phyloP scores from a whole-genome alignment of 495 filamentous ascomycete species.

The Antarctomyces pellizariae region DNA sequence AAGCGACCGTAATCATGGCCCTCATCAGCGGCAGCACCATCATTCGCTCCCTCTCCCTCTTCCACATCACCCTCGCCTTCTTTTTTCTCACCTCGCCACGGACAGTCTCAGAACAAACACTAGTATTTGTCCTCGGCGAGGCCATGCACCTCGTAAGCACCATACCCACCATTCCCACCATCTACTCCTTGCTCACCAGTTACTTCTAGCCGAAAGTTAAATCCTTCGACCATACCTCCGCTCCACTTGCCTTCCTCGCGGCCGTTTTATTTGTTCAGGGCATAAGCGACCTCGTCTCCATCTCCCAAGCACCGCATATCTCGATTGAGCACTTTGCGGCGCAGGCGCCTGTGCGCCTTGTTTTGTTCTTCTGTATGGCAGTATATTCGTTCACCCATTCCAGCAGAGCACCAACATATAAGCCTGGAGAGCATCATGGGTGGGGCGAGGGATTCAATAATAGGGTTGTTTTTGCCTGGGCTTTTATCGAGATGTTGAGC shows the following conservation, averaged over 20 bases:
- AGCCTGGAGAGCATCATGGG: slow-evolving; percentile 5
- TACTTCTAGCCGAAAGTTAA: slow-evolving; percentile 20
- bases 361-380: slow-evolving; percentile 37
- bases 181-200: slow-evolving; percentile 1
- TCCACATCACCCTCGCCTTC: slow-evolving; percentile 59
- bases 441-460: slow-evolving; percentile 46
- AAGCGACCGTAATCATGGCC: slow-evolving; percentile 30
- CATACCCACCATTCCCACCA: slow-evolving; percentile 1
- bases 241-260: slow-evolving; percentile 47
- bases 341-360: slow-evolving; percentile 42
- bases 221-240: slow-evolving; percentile 35
- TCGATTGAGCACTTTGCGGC: slow-evolving; percentile 39
- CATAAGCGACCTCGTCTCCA: slow-evolving; percentile 47
- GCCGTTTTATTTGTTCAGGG: slow-evolving; percentile 41
- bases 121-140: slow-evolving; percentile 69
- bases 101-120: slow-evolving; percentile 48
- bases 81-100: slow-evolving; percentile 55
- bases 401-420: slow-evolving; percentile 17
- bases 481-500: slow-evolving; percentile 59
- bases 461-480: slow-evolving; percentile 58
- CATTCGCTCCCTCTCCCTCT: slow-evolving; percentile 53
- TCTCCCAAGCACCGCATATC: slow-evolving; percentile 48
- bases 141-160: slow-evolving; percentile 46
- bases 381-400: slow-evolving; percentile 42
- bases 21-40: slow-evolving; percentile 54